phyloP scores from a whole-genome alignment of 352 stramenopile genomes.

The Globisporangium radiosum region DNA sequence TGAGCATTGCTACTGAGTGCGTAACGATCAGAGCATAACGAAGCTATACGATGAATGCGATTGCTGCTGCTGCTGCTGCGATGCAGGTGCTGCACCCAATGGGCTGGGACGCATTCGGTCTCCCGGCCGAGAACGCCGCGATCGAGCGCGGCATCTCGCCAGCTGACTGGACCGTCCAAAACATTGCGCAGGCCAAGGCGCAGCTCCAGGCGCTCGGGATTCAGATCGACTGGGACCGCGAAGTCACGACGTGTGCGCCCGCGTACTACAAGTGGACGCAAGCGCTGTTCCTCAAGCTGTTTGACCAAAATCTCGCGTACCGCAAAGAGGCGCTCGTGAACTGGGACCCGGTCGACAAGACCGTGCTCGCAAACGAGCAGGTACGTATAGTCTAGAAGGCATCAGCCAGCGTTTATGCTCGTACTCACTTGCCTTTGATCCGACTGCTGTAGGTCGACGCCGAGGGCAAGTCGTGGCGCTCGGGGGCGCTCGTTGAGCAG shows the following conservation, averaged over 20 bases:
- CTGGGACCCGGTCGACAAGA: slow-evolving; percentile 98
- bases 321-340: slow-evolving; percentile 97
- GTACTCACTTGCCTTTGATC: no score
- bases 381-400: slow-evolving; percentile 17
- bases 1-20: no score
- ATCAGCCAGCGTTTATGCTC: no score
- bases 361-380: slow-evolving; percentile 99
- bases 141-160: slow-evolving; percentile 97
- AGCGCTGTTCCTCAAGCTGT: slow-evolving; percentile 99
- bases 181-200: slow-evolving; percentile 96
- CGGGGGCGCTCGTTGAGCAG: slow-evolving; percentile 93
- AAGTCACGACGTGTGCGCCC: slow-evolving; percentile 94
- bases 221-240: slow-evolving; percentile 96
- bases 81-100: slow-evolving; percentile 95
- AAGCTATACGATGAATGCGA: no score
- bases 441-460: slow-evolving; percentile 34
- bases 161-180: slow-evolving; percentile 91
- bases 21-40: no score
- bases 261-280: slow-evolving; percentile 99
- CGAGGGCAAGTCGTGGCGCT: slow-evolving; percentile 95
- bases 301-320: slow-evolving; percentile 93
- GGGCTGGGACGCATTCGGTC: slow-evolving; percentile 99
- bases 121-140: slow-evolving; percentile 99
- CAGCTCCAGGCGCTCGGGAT: slow-evolving; percentile 97
- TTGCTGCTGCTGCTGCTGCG: not conserved